Percentiles rank a stretch among this genome's conserved stretches.
Evolutionary conservation across 2,329 filamentous ascomycete genomes (phyloP).

Genomic region (Endoconidiophora polonica): DNA sequence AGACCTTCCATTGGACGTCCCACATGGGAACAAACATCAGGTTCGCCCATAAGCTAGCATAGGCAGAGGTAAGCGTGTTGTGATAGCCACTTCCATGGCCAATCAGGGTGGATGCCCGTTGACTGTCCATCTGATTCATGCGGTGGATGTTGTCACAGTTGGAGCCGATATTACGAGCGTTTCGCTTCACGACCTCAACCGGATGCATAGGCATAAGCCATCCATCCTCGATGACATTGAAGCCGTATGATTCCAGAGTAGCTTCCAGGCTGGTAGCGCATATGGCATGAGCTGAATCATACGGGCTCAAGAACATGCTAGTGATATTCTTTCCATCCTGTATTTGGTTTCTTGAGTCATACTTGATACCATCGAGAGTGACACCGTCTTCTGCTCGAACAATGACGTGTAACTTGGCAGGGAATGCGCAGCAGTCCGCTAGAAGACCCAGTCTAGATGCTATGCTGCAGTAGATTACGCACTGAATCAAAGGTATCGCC

Average conservation of each 20-base stretch:
- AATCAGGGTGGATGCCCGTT: slow-evolving; percentile 2
- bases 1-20: background rate
- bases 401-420: slow-evolving; percentile 71
- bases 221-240: slow-evolving; percentile 24
- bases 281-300: slow-evolving; percentile 52
- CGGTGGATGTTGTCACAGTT: slow-evolving; percentile 9
- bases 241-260: slow-evolving; percentile 36
- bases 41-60: slow-evolving; percentile 9
- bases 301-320: slow-evolving; percentile 72
- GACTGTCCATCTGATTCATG: background rate
- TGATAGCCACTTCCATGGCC: background rate
- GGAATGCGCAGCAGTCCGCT: slow-evolving; percentile 65
- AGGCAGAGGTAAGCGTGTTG: slow-evolving; percentile 3
- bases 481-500: slow-evolving; percentile 72
- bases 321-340: slow-evolving; percentile 13
- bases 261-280: slow-evolving; percentile 38
- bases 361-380: slow-evolving; percentile 36
- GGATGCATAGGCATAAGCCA: slow-evolving; percentile 50
- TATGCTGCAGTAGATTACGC: slow-evolving; percentile 70
- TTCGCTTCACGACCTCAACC: slow-evolving; percentile 54
- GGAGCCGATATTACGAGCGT: slow-evolving; percentile 25
- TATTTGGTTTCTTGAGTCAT: slow-evolving; percentile 16
- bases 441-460: slow-evolving; percentile 58
- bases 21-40: slow-evolving; percentile 3
- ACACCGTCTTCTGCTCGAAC: slow-evolving; percentile 45